Conservation (phyloP, 2,329 filamentous ascomycete species). For the Alternaria arborescens region DNA sequence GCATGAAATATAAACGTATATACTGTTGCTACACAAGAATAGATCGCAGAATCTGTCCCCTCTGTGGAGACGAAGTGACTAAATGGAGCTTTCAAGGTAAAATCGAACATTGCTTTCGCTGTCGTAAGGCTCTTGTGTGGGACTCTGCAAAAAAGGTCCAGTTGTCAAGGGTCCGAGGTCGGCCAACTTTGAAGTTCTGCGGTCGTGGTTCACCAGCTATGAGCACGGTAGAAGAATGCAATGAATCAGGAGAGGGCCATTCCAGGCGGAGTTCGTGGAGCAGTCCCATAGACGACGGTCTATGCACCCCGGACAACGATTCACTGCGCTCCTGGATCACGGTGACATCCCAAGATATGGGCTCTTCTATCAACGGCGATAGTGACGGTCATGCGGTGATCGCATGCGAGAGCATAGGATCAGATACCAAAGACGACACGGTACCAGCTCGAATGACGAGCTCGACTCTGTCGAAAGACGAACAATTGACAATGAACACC, state of each 20-base stretch:
- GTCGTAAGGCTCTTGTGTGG: background rate
- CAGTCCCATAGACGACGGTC: background rate
- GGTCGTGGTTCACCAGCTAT: background rate
- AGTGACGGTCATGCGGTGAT: background rate
- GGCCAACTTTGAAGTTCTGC: background rate
- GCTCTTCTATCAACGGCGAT: background rate
- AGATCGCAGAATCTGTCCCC: background rate
- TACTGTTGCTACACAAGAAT: background rate
- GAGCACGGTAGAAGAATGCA: background rate
- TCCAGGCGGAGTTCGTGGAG: background rate
- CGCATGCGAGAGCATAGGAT: background rate
- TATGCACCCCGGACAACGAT: background rate
- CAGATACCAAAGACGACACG: background rate
- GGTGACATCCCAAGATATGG: background rate
- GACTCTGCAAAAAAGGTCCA: background rate
- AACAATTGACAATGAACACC: background rate
- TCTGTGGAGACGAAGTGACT: background rate
- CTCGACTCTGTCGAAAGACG: background rate
- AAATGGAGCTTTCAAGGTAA: background rate
- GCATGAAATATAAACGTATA: background rate
- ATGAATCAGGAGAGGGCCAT: background rate
- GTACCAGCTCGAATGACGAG: background rate
- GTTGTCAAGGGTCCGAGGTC: background rate
- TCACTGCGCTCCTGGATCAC: background rate
- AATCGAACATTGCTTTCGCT: background rate